Conservation (phyloP, 495 filamentous ascomycete species). For the Annulohypoxylon nitens region DNA sequence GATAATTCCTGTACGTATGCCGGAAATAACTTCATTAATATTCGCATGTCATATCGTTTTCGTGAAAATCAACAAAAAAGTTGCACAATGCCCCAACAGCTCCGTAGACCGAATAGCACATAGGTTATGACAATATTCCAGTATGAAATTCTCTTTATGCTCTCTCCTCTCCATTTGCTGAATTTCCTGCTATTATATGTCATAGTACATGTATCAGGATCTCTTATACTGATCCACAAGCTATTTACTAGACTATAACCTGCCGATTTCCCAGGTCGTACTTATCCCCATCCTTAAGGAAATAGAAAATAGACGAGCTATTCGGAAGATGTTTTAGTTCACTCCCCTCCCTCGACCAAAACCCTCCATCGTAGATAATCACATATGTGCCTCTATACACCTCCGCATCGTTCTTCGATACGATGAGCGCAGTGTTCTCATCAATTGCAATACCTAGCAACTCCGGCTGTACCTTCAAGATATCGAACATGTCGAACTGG, state of each 20-base stretch:
- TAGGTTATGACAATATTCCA: no score
- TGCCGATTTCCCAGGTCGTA: constrained; percentile 46
- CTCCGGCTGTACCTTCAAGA: constrained; percentile 52
- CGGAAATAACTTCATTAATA: no score
- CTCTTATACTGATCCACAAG: neutral
- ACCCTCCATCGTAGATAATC: constrained; percentile 47
- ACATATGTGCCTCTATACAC: constrained; percentile 49
- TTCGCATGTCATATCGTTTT: no score
- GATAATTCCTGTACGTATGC: no score
- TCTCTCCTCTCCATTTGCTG: no score
- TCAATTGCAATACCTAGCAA: constrained; percentile 52
- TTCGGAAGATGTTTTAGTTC: constrained; percentile 45
- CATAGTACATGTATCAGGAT: neutral
- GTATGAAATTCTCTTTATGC: no score
- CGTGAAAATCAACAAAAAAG: no score
- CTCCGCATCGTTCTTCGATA: constrained; percentile 48
- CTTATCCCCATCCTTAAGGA: constrained; percentile 44
- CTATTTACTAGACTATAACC: constrained; percentile 20
- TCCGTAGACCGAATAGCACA: no score
- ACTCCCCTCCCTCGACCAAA: constrained; percentile 48
- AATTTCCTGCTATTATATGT: neutral
- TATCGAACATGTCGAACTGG: constrained; percentile 54
- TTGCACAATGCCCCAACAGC: no score
- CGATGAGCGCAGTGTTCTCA: constrained; percentile 54
- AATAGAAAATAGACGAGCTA: constrained; percentile 47